A percentile compares a stretch with the other conserved stretches of the same genome.
Conservation (phyloP, 2,329 filamentous ascomycete species). For the Xylariomycetidae sp. region DNA sequence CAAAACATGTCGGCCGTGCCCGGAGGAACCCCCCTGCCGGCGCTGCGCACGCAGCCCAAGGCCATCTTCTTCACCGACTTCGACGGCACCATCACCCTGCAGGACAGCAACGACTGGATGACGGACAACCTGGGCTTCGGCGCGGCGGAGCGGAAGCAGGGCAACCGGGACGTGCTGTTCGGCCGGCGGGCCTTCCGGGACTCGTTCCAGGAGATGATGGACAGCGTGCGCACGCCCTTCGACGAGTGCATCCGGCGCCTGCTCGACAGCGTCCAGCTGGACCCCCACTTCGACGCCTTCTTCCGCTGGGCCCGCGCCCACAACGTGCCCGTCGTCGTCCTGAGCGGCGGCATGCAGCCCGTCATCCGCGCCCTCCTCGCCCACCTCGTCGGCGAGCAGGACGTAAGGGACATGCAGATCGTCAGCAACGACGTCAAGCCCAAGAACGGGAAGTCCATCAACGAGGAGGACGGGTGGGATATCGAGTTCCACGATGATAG, state of each 20-base stretch:
- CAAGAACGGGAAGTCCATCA: conserved; percentile 63
- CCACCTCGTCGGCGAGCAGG: conserved; percentile 71
- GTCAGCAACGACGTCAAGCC: conserved; percentile 77
- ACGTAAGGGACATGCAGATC: conserved; percentile 76
- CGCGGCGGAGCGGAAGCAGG: conserved; percentile 59
- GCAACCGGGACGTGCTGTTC: conserved; percentile 73
- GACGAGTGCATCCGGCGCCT: conserved; percentile 76
- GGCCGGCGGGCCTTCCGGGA: conserved; percentile 73
- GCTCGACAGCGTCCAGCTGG: conserved; percentile 77
- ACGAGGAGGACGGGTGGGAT: conserved; percentile 79
- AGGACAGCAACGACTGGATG: conserved; percentile 65
- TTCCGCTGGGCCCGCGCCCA: conserved; percentile 75
- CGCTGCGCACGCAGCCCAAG: conserved; percentile 66
- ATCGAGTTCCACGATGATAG: conserved; percentile 87
- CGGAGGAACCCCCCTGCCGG: conserved; percentile 47
- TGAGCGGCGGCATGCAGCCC: conserved; percentile 89
- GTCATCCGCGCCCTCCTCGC: conserved; percentile 81
- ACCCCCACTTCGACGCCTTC: conserved; percentile 84
- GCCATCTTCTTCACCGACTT: conserved; percentile 99
- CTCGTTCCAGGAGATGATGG: conserved; percentile 87
- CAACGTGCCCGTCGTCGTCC: conserved; percentile 86
- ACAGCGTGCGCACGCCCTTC: conserved; percentile 76
- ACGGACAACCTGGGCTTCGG: conserved; percentile 93
- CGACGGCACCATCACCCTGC: conserved; percentile 85
- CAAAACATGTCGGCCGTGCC: too few species aligned